These are phyloP conservation scores for Penicillium decumbens DNA, from an alignment of 2,329 filamentous ascomycete genomes.

Conservation along the genomic window DNA sequence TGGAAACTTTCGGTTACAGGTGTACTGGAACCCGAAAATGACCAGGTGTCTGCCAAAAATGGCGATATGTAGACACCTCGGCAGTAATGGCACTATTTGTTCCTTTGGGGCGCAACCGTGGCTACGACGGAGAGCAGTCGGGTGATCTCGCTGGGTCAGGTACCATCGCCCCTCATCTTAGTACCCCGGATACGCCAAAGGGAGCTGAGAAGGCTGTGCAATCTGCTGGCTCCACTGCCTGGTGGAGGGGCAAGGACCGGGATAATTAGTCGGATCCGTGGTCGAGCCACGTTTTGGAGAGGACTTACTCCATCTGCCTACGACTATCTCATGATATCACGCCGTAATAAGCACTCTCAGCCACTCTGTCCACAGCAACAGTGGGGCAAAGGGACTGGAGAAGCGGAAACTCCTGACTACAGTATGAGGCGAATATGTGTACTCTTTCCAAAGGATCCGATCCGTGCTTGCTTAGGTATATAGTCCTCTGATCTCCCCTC, in stretches of 20 bases:
- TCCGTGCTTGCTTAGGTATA: slow-evolving; percentile 14
- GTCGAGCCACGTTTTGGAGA: slow-evolving; percentile 7
- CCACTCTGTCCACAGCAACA: slow-evolving; percentile 10
- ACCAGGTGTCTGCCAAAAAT: not conserved
- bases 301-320: slow-evolving; percentile 6
- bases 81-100: not conserved
- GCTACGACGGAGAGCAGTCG: not conserved
- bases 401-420: slow-evolving; percentile 3
- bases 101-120: not conserved
- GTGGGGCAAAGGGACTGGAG: slow-evolving; percentile 17
- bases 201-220: slow-evolving; percentile 5
- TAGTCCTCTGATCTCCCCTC: slow-evolving; percentile 7
- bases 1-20: not conserved
- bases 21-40: not conserved
- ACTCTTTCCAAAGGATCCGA: slow-evolving; percentile 14
- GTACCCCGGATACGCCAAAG: slow-evolving; percentile 1
- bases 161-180: not conserved
- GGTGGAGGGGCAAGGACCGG: slow-evolving; percentile 2
- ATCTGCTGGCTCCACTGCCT: slow-evolving; percentile 10
- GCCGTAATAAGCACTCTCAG: slow-evolving; percentile 4
- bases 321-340: slow-evolving; percentile 4
- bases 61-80: not conserved
- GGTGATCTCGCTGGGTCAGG: slow-evolving; percentile 6
- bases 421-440: slow-evolving; percentile 7
- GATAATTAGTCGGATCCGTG: slow-evolving; percentile 9